Base-by-base conservation (phyloP, 2,329 filamentous ascomycete genomes). In the Colletotrichum truncatum region DNA sequence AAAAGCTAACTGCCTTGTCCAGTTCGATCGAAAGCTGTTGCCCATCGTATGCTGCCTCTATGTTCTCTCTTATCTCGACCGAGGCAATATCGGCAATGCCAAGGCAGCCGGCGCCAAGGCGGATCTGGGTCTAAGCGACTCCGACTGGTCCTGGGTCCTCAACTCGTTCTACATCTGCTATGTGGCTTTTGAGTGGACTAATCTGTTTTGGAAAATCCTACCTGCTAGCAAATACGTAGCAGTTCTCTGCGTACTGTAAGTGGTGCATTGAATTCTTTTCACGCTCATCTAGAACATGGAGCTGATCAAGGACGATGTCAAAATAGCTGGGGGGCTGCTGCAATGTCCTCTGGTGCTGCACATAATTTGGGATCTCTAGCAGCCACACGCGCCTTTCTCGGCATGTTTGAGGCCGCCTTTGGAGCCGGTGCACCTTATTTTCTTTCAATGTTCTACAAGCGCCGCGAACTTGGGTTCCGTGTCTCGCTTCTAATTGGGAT, bases 371-470 rank as follows among this genome's bases (percentile, higher is more conserved):
- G 59, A 4, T 68, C 65, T 4, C 66, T 72, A 48, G 67, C 71
- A 61, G 69, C 66, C 9, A 64, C 68, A 16, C 67, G 71, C n/a
- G 67, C 68, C 26, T 51, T 75, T 28, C 68, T 76, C 16, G 74
- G 73, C 8, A 66, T 73, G 7, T 72, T 75, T 7, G 75, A 77
- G 28, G 74, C 74, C 4, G 67, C 69, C 2, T 73, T 67, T 38
- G 72, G 71, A 7, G 66, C 73, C 12, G 74, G 74, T 9, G 69
- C 70, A 26, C 70, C 74, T 2, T 76, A 74, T 46, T 72, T 73
- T 26, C 69, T 77, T 6, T 76, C 75, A 1, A 66, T 76, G 38
- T 76, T 77, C 61, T 78, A 78, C 54, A 71, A 73, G 36, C 69
- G 75, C 6, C 70, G 69, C 6, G 76, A 78, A 55, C 48, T 77